Conservation (phyloP, 495 filamentous ascomycete species). For the Lichenothelia convexa region DNA sequence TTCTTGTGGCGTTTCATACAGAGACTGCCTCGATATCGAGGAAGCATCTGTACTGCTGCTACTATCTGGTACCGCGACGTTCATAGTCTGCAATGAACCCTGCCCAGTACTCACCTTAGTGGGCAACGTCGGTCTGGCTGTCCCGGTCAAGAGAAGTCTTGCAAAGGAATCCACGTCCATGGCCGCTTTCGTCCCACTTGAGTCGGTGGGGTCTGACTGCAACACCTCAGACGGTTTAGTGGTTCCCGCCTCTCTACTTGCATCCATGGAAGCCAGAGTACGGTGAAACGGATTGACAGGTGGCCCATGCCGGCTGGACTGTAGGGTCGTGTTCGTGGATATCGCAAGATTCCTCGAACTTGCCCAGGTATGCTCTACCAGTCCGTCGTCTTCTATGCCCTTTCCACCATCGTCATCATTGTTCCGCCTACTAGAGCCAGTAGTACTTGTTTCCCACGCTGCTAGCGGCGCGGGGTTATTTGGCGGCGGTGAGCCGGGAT, state of each 20-base stretch:
- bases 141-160: slow-evolving; percentile 20
- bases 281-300: slow-evolving; percentile 17
- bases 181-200: slow-evolving; percentile 5
- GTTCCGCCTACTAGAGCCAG: slow-evolving; percentile 2
- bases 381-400: slow-evolving; percentile 6
- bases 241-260: background rate
- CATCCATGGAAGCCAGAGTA: slow-evolving; percentile 19
- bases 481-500: slow-evolving; percentile 4
- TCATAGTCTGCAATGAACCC: slow-evolving; percentile 1
- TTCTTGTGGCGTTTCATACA: slow-evolving; percentile 19
- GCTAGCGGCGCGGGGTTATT: background rate
- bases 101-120: slow-evolving; percentile 1
- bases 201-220: background rate
- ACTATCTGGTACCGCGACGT: slow-evolving; percentile 12
- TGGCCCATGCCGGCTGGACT: background rate
- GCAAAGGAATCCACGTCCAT: slow-evolving; percentile 23
- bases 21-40: slow-evolving; percentile 19
- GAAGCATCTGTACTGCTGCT: slow-evolving; percentile 23
- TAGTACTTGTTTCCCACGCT: slow-evolving; percentile 3
- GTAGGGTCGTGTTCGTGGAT: background rate
- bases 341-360: slow-evolving; percentile 7
- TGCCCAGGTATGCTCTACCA: slow-evolving; percentile 7
- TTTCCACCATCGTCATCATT: slow-evolving; percentile 3
- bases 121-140: slow-evolving; percentile 12
- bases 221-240: background rate